Percentiles rank a stretch among this genome's conserved stretches.
Evolutionary conservation across 2,329 filamentous ascomycete genomes (phyloP).

Genomic region (Colletotrichum phormii): DNA sequence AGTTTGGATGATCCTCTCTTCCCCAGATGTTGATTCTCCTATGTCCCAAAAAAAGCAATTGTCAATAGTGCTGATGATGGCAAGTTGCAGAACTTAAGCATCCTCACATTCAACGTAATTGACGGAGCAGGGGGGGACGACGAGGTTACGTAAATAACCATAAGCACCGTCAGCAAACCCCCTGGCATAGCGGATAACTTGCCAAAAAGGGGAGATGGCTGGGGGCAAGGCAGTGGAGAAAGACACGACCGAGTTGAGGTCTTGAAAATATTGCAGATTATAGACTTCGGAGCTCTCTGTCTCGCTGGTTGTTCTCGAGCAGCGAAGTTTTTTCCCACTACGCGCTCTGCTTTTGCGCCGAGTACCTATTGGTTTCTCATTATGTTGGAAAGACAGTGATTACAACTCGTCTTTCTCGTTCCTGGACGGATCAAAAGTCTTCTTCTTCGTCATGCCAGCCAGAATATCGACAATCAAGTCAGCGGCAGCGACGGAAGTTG

Average conservation of each 20-base stretch:
- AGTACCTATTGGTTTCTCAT: neutral
- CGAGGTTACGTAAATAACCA: neutral
- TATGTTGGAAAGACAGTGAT: neutral
- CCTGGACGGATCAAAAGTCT: neutral
- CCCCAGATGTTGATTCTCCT: neutral
- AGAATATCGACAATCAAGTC: conserved; percentile 6
- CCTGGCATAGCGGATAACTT: neutral
- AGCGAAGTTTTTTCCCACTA: neutral
- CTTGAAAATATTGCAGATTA: neutral
- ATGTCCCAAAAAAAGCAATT: neutral
- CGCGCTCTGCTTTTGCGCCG: neutral
- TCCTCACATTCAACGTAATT: neutral
- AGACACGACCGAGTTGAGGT: neutral
- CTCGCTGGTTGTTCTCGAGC: neutral
- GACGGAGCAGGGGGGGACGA: neutral
- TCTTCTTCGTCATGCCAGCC: conserved; percentile 5
- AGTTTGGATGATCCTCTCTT: neutral
- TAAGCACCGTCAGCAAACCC: neutral
- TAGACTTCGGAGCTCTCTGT: neutral
- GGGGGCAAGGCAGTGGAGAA: neutral
- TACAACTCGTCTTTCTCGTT: neutral
- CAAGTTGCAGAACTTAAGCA: neutral
- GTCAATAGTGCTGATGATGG: neutral
- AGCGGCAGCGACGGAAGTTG: conserved; percentile 66
- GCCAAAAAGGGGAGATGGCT: neutral